Base-by-base conservation (phyloP, 768 basidiomycete genomes). In the Wakefieldia striispora region DNA sequence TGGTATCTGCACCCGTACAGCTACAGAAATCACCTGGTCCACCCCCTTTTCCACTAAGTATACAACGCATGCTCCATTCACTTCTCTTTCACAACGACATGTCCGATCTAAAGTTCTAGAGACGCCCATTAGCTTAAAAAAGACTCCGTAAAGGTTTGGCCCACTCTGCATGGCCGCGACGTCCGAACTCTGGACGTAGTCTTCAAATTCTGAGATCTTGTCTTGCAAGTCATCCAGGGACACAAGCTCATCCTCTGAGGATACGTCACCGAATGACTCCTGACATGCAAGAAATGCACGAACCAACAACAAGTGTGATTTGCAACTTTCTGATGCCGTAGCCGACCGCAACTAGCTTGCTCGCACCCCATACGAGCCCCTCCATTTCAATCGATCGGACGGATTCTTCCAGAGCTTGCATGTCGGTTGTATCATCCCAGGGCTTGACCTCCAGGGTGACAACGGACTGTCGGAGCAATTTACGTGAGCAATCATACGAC, bases 351-450 rank as follows among this genome's bases (percentile, higher is more conserved):
- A 97, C 93, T 45, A 97, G 78, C 73, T 92, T 95, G 73, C 87
- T 90, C 36, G 82, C 80, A 70, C 97, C 95, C 97, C 97, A 99
- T 42, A 97, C 80, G 50, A 99, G 87, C 65, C 97, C 97, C 35
- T 88, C 86, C 75, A 82, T 74, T 70, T 90, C 81, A 61, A 98
- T 84, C 19, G 91, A 84, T 52, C 97, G 84, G 47, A 98, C 95
- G 36, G 79, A 63, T 14, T 76, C 70, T 72, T 98, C 95, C 60
- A 98, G 77, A 43, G 75, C 88, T 38, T 65, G 79, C 95, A 99
- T 95, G 72, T 97, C 92, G 43, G 97, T 99, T 76, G 97, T 94
- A 66, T 98, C 95, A 69, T 98, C 95, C 95, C 94, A 97, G 35
- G 95, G 95, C 75, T 99, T 99, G 55, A 99, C 94, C 59, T 98